These are phyloP conservation scores for Exophiala phaeomuriformis DNA, from an alignment of 2,329 filamentous ascomycete genomes.

Conservation along the genomic window DNA sequence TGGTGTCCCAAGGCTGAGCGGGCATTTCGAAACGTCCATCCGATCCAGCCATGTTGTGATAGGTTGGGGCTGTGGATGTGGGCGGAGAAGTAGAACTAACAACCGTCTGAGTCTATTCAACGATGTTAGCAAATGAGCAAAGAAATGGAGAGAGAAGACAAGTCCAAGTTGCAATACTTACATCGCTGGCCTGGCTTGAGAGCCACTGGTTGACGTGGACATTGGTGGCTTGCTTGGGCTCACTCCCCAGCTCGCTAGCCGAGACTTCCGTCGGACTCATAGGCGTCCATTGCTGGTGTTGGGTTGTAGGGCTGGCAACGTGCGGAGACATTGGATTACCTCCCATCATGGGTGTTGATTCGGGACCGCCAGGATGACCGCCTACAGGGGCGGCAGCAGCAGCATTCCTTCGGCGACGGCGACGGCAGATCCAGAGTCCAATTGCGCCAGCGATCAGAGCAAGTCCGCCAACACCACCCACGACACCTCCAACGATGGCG, in stretches of 20 bases:
- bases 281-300: constrained; percentile 19
- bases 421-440: constrained; percentile 17
- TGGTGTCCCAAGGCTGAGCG: constrained; percentile 15
- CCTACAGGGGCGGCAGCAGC: not conserved
- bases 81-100: constrained; percentile 6
- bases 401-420: constrained; percentile 8
- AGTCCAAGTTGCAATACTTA: constrained; percentile 3
- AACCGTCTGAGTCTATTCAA: constrained; percentile 4
- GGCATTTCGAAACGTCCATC: constrained; percentile 21
- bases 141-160: not conserved
- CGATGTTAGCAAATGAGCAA: constrained; percentile 2
- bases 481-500: constrained; percentile 26
- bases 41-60: constrained; percentile 5
- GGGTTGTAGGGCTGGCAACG: constrained; percentile 7
- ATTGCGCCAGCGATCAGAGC: constrained; percentile 15
- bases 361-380: constrained; percentile 1
- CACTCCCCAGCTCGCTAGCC: constrained; percentile 12
- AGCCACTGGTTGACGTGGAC: constrained; percentile 21
- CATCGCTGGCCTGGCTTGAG: constrained; percentile 21
- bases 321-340: constrained; percentile 1
- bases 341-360: constrained; percentile 7
- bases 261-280: constrained; percentile 16
- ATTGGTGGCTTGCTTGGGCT: constrained; percentile 5
- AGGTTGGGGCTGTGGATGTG: not conserved
- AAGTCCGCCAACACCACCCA: constrained; percentile 24